phyloP scores from a whole-genome alignment of 2,329 filamentous ascomycete genomes.

The Podosphaera fusca region DNA sequence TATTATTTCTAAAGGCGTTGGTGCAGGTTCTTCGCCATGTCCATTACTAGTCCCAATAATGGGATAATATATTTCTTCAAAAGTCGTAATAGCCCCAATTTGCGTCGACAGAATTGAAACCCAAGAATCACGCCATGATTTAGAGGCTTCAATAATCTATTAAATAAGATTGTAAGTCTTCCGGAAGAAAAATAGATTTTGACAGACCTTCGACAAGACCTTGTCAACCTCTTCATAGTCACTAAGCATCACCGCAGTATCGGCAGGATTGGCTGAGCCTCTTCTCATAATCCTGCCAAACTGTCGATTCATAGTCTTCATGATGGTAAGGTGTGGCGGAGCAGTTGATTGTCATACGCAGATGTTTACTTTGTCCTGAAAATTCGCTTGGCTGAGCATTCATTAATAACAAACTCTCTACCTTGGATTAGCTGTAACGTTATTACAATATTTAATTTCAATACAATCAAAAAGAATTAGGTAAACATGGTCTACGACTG shows the following conservation, averaged over 20 bases:
- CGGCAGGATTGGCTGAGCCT: conserved; percentile 49
- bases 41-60: conserved; percentile 43
- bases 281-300: conserved; percentile 49
- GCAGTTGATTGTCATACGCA: neutral
- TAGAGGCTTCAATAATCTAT: conserved; percentile 53
- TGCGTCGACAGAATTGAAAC: conserved; percentile 46
- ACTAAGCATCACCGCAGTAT: conserved; percentile 49
- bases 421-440: neutral
- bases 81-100: conserved; percentile 39
- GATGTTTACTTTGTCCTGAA: neutral
- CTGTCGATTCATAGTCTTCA: conserved; percentile 52
- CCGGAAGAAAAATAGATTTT: neutral
- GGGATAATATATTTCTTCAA: conserved; percentile 53
- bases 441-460: neutral
- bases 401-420: too few species aligned
- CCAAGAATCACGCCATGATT: conserved; percentile 62
- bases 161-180: conserved; percentile 4
- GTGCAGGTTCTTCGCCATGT: conserved; percentile 27
- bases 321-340: conserved; percentile 15
- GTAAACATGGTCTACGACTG: too few species aligned
- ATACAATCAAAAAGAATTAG: neutral
- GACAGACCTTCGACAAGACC: conserved; percentile 43
- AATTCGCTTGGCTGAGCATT: too few species aligned
- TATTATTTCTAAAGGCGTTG: conserved; percentile 39
- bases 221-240: conserved; percentile 65